phyloP scores from a whole-genome alignment of 768 basidiomycete genomes.

The Lyophyllum decastes region DNA sequence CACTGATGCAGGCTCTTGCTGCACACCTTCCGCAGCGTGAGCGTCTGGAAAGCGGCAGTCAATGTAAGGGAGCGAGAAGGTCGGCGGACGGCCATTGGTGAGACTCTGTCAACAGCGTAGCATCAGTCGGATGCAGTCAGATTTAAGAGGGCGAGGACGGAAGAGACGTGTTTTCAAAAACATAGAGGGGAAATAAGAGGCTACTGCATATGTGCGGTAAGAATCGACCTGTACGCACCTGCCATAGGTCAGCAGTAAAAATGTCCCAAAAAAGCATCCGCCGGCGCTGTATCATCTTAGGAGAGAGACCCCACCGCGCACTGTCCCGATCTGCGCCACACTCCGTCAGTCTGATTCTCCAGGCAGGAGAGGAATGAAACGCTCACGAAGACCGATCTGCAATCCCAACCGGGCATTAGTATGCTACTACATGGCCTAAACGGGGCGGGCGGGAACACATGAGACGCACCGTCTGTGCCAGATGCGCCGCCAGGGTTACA shows the following conservation, averaged over 20 bases:
- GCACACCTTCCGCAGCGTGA: slow-evolving; percentile 25
- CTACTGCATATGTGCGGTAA: neutral
- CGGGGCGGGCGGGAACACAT: neutral
- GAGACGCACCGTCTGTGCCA: slow-evolving; percentile 57
- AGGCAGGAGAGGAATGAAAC: neutral
- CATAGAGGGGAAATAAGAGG: neutral
- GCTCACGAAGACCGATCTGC: slow-evolving; percentile 71
- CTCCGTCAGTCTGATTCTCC: neutral
- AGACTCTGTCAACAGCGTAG: slow-evolving; percentile 46
- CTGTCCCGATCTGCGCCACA: slow-evolving; percentile 60
- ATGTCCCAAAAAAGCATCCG: slow-evolving; percentile 79
- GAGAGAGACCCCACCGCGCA: slow-evolving; percentile 60
- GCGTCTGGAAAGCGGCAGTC: slow-evolving; percentile 63
- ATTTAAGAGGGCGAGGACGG: neutral
- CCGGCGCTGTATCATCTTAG: slow-evolving; percentile 63
- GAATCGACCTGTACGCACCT: slow-evolving; percentile 34
- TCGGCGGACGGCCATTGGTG: slow-evolving; percentile 69
- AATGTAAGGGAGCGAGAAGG: slow-evolving; percentile 63
- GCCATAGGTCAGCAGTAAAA: slow-evolving; percentile 70
- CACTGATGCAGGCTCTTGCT: slow-evolving; percentile 27
- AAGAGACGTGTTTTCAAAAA: too few relatives aligned
- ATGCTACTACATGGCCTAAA: too few relatives aligned
- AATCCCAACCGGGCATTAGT: neutral
- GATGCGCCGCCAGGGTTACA: slow-evolving; percentile 60
- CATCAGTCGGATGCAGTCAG: neutral